Conservation (phyloP, 148 eudicot genomes). For the Agrostemma githago region DNA sequence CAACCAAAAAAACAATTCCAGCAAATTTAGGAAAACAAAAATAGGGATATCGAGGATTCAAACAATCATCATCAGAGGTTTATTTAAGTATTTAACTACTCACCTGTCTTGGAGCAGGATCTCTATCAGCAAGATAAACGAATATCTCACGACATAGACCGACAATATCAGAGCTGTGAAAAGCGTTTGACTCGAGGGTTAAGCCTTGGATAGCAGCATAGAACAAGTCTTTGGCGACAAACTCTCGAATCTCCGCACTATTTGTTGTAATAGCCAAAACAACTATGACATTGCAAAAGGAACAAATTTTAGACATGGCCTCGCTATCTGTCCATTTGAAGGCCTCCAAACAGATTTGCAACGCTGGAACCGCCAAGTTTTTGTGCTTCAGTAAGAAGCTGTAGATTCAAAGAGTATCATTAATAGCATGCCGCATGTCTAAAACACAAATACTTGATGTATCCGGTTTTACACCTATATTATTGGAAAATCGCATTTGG, state of each 20-base stretch:
- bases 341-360: slow-evolving; percentile 74
- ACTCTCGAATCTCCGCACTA: slow-evolving; percentile 67
- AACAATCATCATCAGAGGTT: background rate
- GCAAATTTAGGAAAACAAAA: background rate
- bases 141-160: slow-evolving; percentile 83
- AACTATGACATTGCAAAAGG: slow-evolving; percentile 65
- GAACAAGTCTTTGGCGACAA: slow-evolving; percentile 80
- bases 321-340: slow-evolving; percentile 90
- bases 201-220: slow-evolving; percentile 79
- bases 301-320: slow-evolving; percentile 60
- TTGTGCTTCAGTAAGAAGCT: slow-evolving; percentile 68
- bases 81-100: slow-evolving; percentile 14
- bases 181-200: slow-evolving; percentile 80
- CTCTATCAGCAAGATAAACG: slow-evolving; percentile 62
- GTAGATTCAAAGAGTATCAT: slow-evolving; percentile 27
- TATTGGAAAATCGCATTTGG: background rate
- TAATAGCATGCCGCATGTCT: background rate
- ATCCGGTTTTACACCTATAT: background rate
- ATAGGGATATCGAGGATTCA: background rate
- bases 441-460: background rate
- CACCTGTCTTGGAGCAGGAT: slow-evolving; percentile 89
- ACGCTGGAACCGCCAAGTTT: slow-evolving; percentile 64
- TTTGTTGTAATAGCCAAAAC: slow-evolving; percentile 55
- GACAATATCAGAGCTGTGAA: slow-evolving; percentile 65
- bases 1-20: background rate